Evolutionary conservation across 768 basidiomycete species (phyloP).

Genomic region (Cystofilobasidium bisporidii): DNA sequence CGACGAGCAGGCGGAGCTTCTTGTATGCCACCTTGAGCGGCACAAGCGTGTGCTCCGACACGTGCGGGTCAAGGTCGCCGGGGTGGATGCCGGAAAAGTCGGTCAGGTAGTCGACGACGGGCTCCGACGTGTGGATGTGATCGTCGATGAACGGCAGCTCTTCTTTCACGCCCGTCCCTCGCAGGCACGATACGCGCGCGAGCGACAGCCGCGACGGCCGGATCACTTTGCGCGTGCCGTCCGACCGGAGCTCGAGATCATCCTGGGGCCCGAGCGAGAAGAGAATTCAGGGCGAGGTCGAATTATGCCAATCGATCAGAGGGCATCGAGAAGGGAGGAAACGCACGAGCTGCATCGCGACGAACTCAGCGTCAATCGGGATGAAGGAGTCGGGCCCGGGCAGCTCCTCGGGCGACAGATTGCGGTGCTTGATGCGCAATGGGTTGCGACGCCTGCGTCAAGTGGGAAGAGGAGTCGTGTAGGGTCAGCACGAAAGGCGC

Average conservation of each 20-base stretch:
- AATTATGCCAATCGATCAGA: too few relatives aligned
- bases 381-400: slow-evolving; percentile 78
- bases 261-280: slow-evolving; percentile 49
- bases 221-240: slow-evolving; percentile 85
- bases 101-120: slow-evolving; percentile 90
- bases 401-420: slow-evolving; percentile 60
- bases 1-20: slow-evolving; percentile 84
- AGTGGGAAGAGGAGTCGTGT: not conserved
- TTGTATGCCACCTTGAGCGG: slow-evolving; percentile 98
- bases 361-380: slow-evolving; percentile 96
- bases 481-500: too few relatives aligned
- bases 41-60: slow-evolving; percentile 78
- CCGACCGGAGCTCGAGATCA: slow-evolving; percentile 88
- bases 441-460: slow-evolving; percentile 61
- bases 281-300: too few relatives aligned
- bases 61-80: slow-evolving; percentile 79
- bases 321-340: too few relatives aligned
- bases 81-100: slow-evolving; percentile 93
- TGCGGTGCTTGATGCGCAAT: slow-evolving; percentile 64
- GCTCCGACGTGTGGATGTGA: slow-evolving; percentile 91
- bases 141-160: slow-evolving; percentile 94
- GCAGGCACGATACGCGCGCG: slow-evolving; percentile 85
- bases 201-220: slow-evolving; percentile 84
- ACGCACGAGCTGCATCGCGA: slow-evolving; percentile 80
- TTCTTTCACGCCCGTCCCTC: slow-evolving; percentile 69